phyloP scores from a whole-genome alignment of 75 land plant species.

The Chamaecyparis obtusa region DNA sequence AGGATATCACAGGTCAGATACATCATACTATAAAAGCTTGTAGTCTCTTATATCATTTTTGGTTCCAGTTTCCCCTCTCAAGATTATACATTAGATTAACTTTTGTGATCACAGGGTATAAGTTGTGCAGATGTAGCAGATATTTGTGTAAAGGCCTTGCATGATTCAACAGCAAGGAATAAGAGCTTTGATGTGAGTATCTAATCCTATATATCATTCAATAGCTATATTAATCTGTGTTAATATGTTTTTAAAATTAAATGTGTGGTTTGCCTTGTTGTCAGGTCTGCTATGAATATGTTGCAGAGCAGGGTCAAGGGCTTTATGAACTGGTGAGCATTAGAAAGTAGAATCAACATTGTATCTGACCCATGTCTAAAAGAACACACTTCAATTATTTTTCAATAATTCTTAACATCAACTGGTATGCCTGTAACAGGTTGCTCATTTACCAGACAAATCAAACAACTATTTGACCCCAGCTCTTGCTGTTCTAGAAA shows the following conservation, averaged over 20 bases:
- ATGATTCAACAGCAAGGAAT: constrained; percentile 96
- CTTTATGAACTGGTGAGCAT: constrained; percentile 89
- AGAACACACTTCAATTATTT: not conserved
- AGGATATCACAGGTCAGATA: constrained; percentile 78
- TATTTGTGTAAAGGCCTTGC: constrained; percentile 96
- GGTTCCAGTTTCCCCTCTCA: not conserved
- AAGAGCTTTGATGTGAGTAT: constrained; percentile 94
- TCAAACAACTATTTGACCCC: constrained; percentile 96
- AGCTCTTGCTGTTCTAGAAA: constrained; percentile 87
- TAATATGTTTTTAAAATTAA: not conserved
- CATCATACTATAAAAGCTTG: not conserved
- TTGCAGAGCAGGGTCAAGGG: constrained; percentile 86
- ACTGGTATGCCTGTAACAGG: constrained; percentile 39
- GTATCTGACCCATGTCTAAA: not conserved
- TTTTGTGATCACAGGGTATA: constrained; percentile 61
- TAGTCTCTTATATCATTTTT: not conserved
- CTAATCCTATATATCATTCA: not conserved
- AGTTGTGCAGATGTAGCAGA: constrained; percentile 99
- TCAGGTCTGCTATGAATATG: constrained; percentile 96
- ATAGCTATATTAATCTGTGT: not conserved
- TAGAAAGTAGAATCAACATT: not conserved
- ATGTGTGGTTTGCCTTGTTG: not conserved
- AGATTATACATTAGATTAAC: not conserved
- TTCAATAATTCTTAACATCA: not conserved
- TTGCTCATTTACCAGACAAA: constrained; percentile 98